Conservation (phyloP, 768 basidiomycete species). For the Leucocoprinus sp. region DNA sequence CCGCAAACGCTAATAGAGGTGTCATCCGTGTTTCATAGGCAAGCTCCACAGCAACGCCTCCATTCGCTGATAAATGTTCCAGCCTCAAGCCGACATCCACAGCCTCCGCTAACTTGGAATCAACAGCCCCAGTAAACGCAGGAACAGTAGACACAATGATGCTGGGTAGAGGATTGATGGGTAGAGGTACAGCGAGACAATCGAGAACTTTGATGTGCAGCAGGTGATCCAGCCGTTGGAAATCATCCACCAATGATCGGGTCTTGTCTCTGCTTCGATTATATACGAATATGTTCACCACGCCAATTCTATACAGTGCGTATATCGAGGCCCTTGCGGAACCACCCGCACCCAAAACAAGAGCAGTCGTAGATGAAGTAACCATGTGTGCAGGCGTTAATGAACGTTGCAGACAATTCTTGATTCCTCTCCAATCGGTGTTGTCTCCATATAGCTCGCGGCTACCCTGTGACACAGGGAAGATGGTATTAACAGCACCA, state of each 20-base stretch:
- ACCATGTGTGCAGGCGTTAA: conserved; percentile 25
- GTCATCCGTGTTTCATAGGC: conserved; percentile 67
- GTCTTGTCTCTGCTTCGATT: conserved; percentile 64
- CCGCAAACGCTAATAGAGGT: conserved; percentile 50
- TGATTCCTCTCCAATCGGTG: conserved; percentile 75
- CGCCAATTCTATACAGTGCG: conserved; percentile 55
- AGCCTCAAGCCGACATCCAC: conserved; percentile 39
- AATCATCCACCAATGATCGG: conserved; percentile 45
- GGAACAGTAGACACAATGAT: conserved; percentile 72
- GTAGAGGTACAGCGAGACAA: conserved; percentile 35
- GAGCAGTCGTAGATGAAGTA: conserved; percentile 29
- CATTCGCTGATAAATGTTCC: conserved; percentile 25
- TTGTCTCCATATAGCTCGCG: conserved; percentile 60
- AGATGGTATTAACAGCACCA: conserved; percentile 75
- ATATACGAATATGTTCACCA: conserved; percentile 55
- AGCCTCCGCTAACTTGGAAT: conserved; percentile 14
- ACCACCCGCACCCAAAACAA: conserved; percentile 77
- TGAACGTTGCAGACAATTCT: conserved; percentile 31
- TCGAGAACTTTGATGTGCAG: conserved; percentile 46
- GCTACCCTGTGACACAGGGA: conserved; percentile 31
- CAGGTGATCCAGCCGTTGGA: conserved; percentile 33
- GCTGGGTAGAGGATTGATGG: conserved; percentile 29
- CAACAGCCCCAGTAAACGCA: conserved; percentile 28
- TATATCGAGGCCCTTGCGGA: conserved; percentile 75
- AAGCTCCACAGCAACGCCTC: conserved; percentile 58